Evolutionary conservation across 1,284 basidiomycete genomes (phyloP), one percentile per base, ranked within the genome.

Genomic region (Cutaneotrichosporon mucoides): DNA sequence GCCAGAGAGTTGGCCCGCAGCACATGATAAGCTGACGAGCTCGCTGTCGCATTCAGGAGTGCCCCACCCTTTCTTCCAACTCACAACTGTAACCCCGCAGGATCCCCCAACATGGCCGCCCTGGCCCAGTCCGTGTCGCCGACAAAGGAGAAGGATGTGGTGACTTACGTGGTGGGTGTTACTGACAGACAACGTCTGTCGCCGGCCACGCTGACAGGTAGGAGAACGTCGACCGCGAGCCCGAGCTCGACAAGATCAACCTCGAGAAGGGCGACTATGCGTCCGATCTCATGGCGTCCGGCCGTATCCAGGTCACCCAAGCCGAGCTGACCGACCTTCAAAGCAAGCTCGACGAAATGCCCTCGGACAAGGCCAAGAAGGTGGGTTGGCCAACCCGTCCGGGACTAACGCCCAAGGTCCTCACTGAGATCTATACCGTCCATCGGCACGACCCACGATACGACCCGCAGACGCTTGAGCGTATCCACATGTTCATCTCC

Each of bases 391-490:
- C 24, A 40, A 8, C 51, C 24, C 6, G 41, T 46, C 8, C 15
- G 3, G 34, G 54, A 16, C 47, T 44, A 13, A 50, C n/a, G n/a
- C 36, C 6, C 11, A 10, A 60, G 51, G n/a, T 60, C 44, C 37
- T 63, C n/a, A 6, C 10, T 1, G 56, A 63, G 6, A n/a, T 57
- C 9, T 60, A 53, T 44, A 5, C 6, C 7, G 37, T 63, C 3
- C 62, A 63, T 53, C 6, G 41, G 37, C 58, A 60, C 53, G 62
- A 63, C 50, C 62, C 58, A 12, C 58, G 58, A 3, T 63, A 60
- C 50, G 41, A 49, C 46, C 47, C 56, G 2, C 33, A 60, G 56
- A 55, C 52, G 4, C 53, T 63, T 6, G 45, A 52, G 42, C 58
- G 62, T 6, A 60, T 63, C 37, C 33, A 35, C 16, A 46, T 53